Conservation (phyloP, 257 asterid species). For the Fraxinus excelsior region DNA sequence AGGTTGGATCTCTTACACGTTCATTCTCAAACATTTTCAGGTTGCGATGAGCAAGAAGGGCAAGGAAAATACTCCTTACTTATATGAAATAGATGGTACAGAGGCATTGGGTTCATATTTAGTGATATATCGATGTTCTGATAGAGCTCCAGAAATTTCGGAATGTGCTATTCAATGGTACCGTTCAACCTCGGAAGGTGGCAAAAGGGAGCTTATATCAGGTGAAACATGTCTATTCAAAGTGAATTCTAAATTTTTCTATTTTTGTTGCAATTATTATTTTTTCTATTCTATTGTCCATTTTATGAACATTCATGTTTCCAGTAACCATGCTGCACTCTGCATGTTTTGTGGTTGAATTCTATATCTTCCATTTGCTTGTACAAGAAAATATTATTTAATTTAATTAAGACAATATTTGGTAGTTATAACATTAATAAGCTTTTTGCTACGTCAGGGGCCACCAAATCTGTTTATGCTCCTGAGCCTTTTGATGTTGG, state of each 20-base stretch:
- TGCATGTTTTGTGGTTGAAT: background rate
- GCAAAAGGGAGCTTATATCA: slow-evolving; percentile 74
- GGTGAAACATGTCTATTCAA: slow-evolving; percentile 38
- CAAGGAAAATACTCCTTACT: slow-evolving; percentile 31
- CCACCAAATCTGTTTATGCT: slow-evolving; percentile 80
- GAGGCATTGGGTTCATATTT: slow-evolving; percentile 82
- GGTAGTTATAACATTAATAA: background rate
- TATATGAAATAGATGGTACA: slow-evolving; percentile 76
- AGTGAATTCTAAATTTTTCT: background rate
- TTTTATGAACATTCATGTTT: background rate
- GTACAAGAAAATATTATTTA: background rate
- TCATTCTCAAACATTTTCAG: slow-evolving; percentile 45
- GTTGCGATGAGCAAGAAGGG: slow-evolving; percentile 69
- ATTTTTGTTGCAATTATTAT: background rate
- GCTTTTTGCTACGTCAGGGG: slow-evolving; percentile 54
- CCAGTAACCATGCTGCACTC: background rate
- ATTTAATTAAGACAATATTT: background rate
- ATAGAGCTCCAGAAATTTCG: slow-evolving; percentile 54
- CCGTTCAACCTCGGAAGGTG: slow-evolving; percentile 66
- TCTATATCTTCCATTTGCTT: background rate
- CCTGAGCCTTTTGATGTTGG: slow-evolving; percentile 98
- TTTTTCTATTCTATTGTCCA: background rate
- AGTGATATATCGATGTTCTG: slow-evolving; percentile 60
- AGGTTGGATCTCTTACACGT: slow-evolving; percentile 13
- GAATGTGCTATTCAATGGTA: slow-evolving; percentile 80